Evolutionary conservation across 2,329 filamentous ascomycete species (phyloP), one percentile per base, ranked within the genome.

Genomic region (Epichloe uncinata): DNA sequence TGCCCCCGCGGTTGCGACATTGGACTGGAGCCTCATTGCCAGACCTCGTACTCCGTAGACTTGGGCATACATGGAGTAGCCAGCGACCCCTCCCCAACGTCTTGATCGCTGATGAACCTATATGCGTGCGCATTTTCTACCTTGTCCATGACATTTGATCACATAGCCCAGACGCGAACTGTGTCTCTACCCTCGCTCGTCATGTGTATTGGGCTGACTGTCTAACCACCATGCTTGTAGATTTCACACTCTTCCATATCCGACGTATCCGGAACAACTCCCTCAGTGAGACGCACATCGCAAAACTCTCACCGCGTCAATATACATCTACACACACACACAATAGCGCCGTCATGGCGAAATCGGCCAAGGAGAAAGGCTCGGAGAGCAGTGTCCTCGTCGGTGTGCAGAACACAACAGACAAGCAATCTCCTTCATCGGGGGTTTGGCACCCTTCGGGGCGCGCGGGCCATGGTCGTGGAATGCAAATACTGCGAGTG

Each of bases 401-500:
- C 45, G 61, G 58, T 41, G 41, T 62, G 47, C 50, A 45, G 15
- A 46, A 52, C 13, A 47, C 57, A 13, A 50, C 54, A 15, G 52
- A 58, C 34, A 53, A 57, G 42, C 46, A 47, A 26, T 49, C 54
- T 11, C 42, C 40, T 4, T 20, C 33, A n/a, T n/a, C 50, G 22
- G 47, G 38, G 36, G 51, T 56, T 48, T 54, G 55, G 34, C 77
- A 82, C 59, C 77, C 78, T 0, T 77, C 76, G 2, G 78, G 78
- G n/a, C 71, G 72, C 49, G 63, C 70, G 49, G 71, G 75, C 52
- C 71, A 82, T 63, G 73, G 76, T 45, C 61, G 64, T 9, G 57
- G 70, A 13, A 68, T 73, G 52, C 74, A 79, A 56, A 56, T 74
- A 22, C 46, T 81, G 38, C 72, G 79, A n/a, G 73, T 73, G 38